Conservation (phyloP, 768 basidiomycete species). For the Lactarius pseudohatsudake region DNA sequence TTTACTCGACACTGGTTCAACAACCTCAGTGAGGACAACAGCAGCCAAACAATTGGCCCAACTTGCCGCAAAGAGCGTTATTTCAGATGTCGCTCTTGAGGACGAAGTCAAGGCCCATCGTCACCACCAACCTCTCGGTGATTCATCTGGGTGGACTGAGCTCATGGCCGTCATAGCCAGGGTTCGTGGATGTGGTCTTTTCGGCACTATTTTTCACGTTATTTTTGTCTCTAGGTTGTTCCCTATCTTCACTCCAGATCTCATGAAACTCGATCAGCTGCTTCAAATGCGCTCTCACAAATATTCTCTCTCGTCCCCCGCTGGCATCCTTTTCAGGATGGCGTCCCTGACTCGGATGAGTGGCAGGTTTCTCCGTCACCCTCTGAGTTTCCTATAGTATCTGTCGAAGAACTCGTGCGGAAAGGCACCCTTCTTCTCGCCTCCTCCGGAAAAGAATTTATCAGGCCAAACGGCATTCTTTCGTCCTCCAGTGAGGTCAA, state of each 20-base stretch:
- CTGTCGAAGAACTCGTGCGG: slow-evolving; percentile 72
- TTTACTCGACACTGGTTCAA: slow-evolving; percentile 93
- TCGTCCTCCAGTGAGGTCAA: slow-evolving; percentile 78
- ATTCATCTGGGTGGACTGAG: slow-evolving; percentile 85
- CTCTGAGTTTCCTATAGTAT: slow-evolving; percentile 72
- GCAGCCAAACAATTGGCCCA: slow-evolving; percentile 96
- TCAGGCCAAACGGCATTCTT: slow-evolving; percentile 68
- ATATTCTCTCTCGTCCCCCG: slow-evolving; percentile 82
- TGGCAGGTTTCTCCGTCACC: slow-evolving; percentile 34
- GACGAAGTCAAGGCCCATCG: slow-evolving; percentile 70
- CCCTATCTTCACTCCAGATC: slow-evolving; percentile 90
- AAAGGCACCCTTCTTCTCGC: slow-evolving; percentile 79
- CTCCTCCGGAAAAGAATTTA: slow-evolving; percentile 92
- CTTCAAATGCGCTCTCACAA: slow-evolving; percentile 83
- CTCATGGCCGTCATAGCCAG: slow-evolving; percentile 88
- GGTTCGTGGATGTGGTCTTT: slow-evolving; percentile 44
- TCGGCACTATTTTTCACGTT: not conserved
- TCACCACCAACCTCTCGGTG: slow-evolving; percentile 56
- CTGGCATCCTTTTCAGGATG: slow-evolving; percentile 58
- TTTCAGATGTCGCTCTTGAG: slow-evolving; percentile 76
- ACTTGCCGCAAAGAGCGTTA: slow-evolving; percentile 82
- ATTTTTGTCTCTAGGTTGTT: slow-evolving; percentile 57
- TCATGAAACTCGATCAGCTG: slow-evolving; percentile 89
- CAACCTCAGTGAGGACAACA: slow-evolving; percentile 84
- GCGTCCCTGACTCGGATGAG: slow-evolving; percentile 34